Percentiles rank a stretch among this genome's conserved stretches.
These are phyloP conservation scores for Leishmania arabica DNA, from an alignment of 208 protist species.

Conservation along the genomic window DNA sequence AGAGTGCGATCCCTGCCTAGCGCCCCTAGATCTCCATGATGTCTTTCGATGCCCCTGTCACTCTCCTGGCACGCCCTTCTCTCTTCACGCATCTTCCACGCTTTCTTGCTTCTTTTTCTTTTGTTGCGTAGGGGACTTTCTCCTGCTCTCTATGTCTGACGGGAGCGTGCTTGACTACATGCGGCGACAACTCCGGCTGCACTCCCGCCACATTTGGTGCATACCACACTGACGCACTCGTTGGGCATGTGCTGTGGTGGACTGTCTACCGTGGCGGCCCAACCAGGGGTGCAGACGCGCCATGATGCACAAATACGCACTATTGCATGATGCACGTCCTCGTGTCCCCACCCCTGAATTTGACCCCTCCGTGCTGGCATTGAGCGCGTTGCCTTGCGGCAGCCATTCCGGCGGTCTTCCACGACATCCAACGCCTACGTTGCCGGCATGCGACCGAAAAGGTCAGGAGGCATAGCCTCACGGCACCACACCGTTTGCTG, in stretches of 20 bases:
- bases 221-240: neutral
- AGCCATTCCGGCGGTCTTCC: neutral
- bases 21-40: neutral
- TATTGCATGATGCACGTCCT: neutral
- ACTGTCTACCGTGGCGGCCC: neutral
- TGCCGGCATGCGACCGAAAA: neutral
- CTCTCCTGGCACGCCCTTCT: neutral
- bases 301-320: neutral
- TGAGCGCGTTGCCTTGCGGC: neutral
- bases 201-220: neutral
- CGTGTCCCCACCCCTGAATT: neutral
- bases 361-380: neutral
- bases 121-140: neutral
- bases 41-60: neutral
- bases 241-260: neutral
- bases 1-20: neutral
- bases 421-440: neutral
- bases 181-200: neutral
- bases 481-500: too few species aligned
- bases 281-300: neutral
- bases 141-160: neutral
- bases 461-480: too few species aligned
- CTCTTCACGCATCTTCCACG: neutral
- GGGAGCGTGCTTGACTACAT: neutral
- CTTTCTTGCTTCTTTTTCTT: neutral